Evolutionary conservation across 768 basidiomycete genomes (phyloP), one percentile per base, ranked within the genome.

Genomic region (Ramaria sp.): DNA sequence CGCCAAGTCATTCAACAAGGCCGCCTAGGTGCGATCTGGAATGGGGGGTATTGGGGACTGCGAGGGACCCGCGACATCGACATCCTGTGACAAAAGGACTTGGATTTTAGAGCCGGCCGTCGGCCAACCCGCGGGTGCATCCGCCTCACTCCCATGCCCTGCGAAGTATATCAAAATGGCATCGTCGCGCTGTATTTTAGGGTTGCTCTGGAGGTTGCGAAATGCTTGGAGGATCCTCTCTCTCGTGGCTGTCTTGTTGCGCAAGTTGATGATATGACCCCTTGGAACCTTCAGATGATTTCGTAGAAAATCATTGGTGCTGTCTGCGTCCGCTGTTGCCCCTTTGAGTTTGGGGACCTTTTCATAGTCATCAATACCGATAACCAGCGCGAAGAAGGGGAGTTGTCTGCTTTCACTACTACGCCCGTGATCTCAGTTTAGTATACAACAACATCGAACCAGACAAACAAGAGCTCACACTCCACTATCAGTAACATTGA

Each of bases 101-200:
- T 71, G 73, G 57, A 71, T 73, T 41, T 64, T 63, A 15, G 58
- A 63, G 33, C 62, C 69, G 42, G 41, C 7, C 15, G 41, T 19
- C 6, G 58, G 53, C 73, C 69, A 69, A 0, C 56, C 60, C 2
- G 19, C 1, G 0, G 75, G 76, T 45, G 68, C 69, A 0, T 63
- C 48, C 17, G 64, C 62, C 34, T 71, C 63, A 6, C 70, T 66
- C n/a, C 76, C 77, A 53, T 78, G 77, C 13, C 75, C 77, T 20
- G 76, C 70, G 49, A 68, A 78, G 59, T 70, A 78, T 39, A 77
- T 71, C 43, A 76, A 53, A 34, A 76, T 72, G 6, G 71, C 66
- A 48, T 69, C 68, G 20, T 53, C 52, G 12, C 39, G 12, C 11
- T 58, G 9, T n/a, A 61, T 62, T 15, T 33, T 19, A 9, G 68